Evolutionary conservation across 495 filamentous ascomycete species (phyloP).

Genomic region (Tuber borchii): DNA sequence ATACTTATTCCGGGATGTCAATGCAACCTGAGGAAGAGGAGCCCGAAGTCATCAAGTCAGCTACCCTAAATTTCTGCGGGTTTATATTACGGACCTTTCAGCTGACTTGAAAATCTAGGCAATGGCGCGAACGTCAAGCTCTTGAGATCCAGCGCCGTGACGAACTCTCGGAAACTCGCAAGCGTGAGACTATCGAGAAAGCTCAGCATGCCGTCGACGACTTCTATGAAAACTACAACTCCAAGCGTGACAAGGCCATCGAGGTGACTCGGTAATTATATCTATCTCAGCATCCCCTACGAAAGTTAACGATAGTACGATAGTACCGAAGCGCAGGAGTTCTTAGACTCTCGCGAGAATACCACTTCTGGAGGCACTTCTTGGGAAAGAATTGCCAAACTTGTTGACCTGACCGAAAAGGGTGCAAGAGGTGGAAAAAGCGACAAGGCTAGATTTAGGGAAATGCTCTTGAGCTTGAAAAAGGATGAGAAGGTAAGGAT

Average conservation of each 20-base stretch:
- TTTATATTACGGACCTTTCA: conserved; percentile 9
- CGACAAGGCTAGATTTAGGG: conserved; percentile 90
- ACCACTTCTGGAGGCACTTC: conserved; percentile 88
- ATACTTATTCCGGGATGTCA: conserved; percentile 47
- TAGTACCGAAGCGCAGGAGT: conserved; percentile 81
- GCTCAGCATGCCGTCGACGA: conserved; percentile 90
- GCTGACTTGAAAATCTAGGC: conserved; percentile 42
- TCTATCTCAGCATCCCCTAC: not conserved
- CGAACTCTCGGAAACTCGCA: conserved; percentile 74
- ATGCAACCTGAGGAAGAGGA: conserved; percentile 62
- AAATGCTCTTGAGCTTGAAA: conserved; percentile 76
- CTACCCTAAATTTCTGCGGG: not conserved
- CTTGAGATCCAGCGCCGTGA: conserved; percentile 82
- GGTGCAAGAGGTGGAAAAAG: conserved; percentile 72
- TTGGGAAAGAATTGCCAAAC: conserved; percentile 96
- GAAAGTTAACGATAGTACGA: conserved; percentile 8
- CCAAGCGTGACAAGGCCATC: conserved; percentile 86
- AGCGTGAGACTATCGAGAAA: conserved; percentile 71
- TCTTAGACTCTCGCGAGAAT: conserved; percentile 79
- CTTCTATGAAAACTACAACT: conserved; percentile 99
- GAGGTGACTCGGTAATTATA: conserved; percentile 58
- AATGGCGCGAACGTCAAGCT: conserved; percentile 88
- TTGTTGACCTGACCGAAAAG: conserved; percentile 94
- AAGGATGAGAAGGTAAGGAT: conserved; percentile 76
- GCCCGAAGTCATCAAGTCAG: conserved; percentile 71